A percentile compares a stretch with the other conserved stretches of the same genome.
Evolutionary conservation across 2,329 filamentous ascomycete species (phyloP).

Genomic region (Claviceps capensis): DNA sequence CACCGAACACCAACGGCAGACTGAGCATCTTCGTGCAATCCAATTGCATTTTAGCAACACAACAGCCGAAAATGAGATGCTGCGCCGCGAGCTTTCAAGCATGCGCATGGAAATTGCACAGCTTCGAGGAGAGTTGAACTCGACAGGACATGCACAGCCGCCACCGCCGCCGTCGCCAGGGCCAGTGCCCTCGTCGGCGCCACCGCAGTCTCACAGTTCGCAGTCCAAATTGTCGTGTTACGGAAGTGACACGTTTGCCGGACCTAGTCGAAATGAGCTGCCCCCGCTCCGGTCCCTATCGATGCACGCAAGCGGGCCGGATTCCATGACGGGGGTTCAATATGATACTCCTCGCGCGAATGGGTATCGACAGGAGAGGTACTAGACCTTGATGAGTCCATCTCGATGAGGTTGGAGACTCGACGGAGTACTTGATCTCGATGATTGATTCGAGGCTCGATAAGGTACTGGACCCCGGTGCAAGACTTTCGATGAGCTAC

Average conservation of each 20-base stretch:
- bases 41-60: constrained; percentile 30
- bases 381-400: constrained; percentile 10
- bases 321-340: constrained; percentile 54
- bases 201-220: constrained; percentile 6
- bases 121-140: constrained; percentile 24
- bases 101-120: constrained; percentile 35
- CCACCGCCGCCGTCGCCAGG: constrained; percentile 14
- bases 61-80: constrained; percentile 30
- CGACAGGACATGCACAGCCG: constrained; percentile 11
- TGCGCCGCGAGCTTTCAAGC: constrained; percentile 35
- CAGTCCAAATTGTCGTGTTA: constrained; percentile 10
- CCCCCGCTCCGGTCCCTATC: constrained; percentile 37
- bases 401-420: background rate
- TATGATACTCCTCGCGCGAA: constrained; percentile 38
- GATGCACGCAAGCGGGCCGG: constrained; percentile 32
- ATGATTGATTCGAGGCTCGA: too few relatives aligned
- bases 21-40: constrained; percentile 32
- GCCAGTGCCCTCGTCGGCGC: constrained; percentile 9
- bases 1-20: constrained; percentile 43
- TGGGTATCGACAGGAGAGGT: constrained; percentile 31
- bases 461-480: too few relatives aligned
- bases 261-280: constrained; percentile 32
- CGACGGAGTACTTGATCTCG: too few relatives aligned
- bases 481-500: too few relatives aligned
- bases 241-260: constrained; percentile 17